Conservation (phyloP, 2,329 filamentous ascomycete genomes). For the Seiridium cupressi region DNA sequence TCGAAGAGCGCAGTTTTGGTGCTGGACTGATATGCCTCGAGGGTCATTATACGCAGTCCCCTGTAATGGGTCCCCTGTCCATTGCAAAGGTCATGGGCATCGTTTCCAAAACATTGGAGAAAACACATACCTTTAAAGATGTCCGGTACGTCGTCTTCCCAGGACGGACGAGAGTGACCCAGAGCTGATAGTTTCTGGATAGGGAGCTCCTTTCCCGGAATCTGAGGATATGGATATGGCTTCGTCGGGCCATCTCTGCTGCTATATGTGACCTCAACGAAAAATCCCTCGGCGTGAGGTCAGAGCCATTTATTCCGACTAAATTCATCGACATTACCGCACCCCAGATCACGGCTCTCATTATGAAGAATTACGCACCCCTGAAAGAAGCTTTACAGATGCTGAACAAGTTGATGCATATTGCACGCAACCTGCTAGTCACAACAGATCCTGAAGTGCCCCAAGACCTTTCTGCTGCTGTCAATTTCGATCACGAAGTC, state of each 20-base stretch:
- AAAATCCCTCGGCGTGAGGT: slow-evolving; percentile 56
- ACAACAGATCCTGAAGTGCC: slow-evolving; percentile 64
- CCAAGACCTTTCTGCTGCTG: slow-evolving; percentile 63
- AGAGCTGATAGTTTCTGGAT: slow-evolving; percentile 4
- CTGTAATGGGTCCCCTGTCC: slow-evolving; percentile 56
- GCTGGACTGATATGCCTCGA: slow-evolving; percentile 61
- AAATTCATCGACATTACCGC: slow-evolving; percentile 52
- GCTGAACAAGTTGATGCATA: slow-evolving; percentile 66
- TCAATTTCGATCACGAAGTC: slow-evolving; percentile 64
- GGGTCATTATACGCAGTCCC: slow-evolving; percentile 56
- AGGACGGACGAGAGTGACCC: not conserved
- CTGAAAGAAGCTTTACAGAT: slow-evolving; percentile 63
- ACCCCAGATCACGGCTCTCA: slow-evolving; percentile 60
- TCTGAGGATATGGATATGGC: slow-evolving; percentile 64
- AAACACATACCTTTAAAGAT: slow-evolving; percentile 60
- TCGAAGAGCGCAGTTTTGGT: slow-evolving; percentile 63
- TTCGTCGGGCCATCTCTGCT: slow-evolving; percentile 59
- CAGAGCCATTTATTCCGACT: slow-evolving; percentile 51
- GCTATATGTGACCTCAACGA: slow-evolving; percentile 60
- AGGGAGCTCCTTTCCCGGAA: slow-evolving; percentile 62
- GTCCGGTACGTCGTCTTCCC: slow-evolving; percentile 46
- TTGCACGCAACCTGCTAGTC: slow-evolving; percentile 63
- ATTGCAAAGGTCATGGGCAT: slow-evolving; percentile 54
- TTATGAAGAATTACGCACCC: slow-evolving; percentile 59
- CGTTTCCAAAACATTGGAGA: slow-evolving; percentile 60